A percentile compares a stretch with the other conserved stretches of the same genome.
Evolutionary conservation across 768 basidiomycete species (phyloP).

Genomic region (Auricularia auricula-judae): DNA sequence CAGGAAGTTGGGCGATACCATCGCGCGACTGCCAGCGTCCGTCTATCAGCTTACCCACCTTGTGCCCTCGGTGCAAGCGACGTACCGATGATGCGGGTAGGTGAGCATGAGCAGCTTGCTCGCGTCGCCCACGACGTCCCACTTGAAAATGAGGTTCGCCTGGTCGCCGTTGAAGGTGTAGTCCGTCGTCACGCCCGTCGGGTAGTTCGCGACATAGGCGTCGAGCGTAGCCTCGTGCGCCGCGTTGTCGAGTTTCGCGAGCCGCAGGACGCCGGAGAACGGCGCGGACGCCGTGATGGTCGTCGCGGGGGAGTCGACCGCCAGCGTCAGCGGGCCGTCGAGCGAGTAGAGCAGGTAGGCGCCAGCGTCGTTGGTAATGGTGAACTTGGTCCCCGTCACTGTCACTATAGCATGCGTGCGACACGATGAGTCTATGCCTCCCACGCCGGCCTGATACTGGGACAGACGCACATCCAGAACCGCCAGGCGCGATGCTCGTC

Average conservation of each 20-base stretch:
- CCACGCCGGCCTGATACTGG: too few species aligned
- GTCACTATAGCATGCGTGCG: background rate
- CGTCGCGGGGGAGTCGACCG: constrained; percentile 16
- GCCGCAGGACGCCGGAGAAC: constrained; percentile 20
- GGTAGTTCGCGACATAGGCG: constrained; percentile 19
- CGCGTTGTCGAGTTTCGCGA: constrained; percentile 11
- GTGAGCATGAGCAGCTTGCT: constrained; percentile 20
- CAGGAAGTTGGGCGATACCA: constrained; percentile 15
- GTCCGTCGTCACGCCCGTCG: constrained; percentile 17
- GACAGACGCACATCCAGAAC: background rate
- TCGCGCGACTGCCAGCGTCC: background rate
- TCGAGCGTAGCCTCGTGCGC: constrained; percentile 20
- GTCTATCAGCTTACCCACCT: background rate
- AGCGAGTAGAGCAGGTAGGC: constrained; percentile 25
- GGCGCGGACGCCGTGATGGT: constrained; percentile 16
- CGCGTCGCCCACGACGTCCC: constrained; percentile 16
- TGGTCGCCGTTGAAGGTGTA: constrained; percentile 20
- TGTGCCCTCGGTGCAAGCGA: background rate
- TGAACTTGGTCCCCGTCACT: constrained; percentile 19
- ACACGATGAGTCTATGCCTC: background rate
- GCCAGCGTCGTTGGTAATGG: constrained; percentile 18
- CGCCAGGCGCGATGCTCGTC: background rate
- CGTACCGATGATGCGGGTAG: constrained; percentile 25
- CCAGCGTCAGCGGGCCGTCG: constrained; percentile 14
- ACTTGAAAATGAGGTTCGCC: constrained; percentile 22